A percentile compares a stretch with the other conserved stretches of the same genome.
Conservation (phyloP, 2,329 filamentous ascomycete species). For the Trichocomaceae sp. region DNA sequence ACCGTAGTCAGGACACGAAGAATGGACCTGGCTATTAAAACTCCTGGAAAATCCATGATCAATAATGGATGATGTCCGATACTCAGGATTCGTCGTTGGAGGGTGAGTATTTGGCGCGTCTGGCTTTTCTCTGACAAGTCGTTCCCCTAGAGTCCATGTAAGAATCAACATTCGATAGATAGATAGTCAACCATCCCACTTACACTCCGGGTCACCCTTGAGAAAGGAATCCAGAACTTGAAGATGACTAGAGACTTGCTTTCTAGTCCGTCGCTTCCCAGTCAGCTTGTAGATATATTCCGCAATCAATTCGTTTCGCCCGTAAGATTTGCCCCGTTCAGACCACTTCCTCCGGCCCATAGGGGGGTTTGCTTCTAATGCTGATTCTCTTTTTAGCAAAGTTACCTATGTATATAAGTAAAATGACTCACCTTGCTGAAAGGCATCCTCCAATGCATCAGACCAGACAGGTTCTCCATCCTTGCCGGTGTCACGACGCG, state of each 20-base stretch:
- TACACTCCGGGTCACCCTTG: slow-evolving; percentile 47
- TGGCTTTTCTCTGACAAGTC: slow-evolving; percentile 33
- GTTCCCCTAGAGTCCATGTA: slow-evolving; percentile 25
- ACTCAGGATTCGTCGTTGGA: slow-evolving; percentile 25
- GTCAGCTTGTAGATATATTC: slow-evolving; percentile 52
- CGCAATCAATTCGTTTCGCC: slow-evolving; percentile 57
- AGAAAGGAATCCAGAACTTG: slow-evolving; percentile 56
- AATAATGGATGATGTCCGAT: slow-evolving; percentile 28
- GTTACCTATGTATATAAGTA: too few relatives aligned
- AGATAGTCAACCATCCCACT: slow-evolving; percentile 18
- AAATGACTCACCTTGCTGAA: slow-evolving; percentile 42
- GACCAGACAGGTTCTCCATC: slow-evolving; percentile 42
- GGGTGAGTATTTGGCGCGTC: slow-evolving; percentile 29
- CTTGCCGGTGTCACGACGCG: slow-evolving; percentile 38
- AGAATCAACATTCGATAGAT: slow-evolving; percentile 11
- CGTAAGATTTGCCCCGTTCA: slow-evolving; percentile 48
- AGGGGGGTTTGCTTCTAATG: slow-evolving; percentile 50
- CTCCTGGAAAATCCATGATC: slow-evolving; percentile 27
- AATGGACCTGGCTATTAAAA: slow-evolving; percentile 23
- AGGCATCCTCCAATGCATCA: slow-evolving; percentile 42
- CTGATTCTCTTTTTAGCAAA: slow-evolving; percentile 20
- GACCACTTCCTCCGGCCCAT: slow-evolving; percentile 53
- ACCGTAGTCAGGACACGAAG: slow-evolving; percentile 27
- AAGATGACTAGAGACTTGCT: slow-evolving; percentile 59
- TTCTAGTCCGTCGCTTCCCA: slow-evolving; percentile 47